Evolutionary conservation across 2,329 filamentous ascomycete species (phyloP), one percentile per base, ranked within the genome.

Genomic region (Talaromyces sp.): DNA sequence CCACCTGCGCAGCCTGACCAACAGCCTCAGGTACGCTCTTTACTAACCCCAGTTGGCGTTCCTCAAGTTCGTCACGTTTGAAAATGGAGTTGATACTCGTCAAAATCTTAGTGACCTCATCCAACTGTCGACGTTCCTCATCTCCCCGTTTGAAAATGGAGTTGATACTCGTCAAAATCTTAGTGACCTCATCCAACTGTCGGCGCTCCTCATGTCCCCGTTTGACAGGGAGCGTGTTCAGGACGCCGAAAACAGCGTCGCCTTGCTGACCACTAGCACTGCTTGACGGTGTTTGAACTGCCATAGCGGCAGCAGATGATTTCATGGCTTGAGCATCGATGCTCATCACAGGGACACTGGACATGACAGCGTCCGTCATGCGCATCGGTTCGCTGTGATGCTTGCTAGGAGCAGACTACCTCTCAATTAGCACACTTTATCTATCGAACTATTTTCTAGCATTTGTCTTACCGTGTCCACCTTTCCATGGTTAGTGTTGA

Each of bases 351-450:
- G 52, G 36, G 5, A 51, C 21, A 5, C 28, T 35, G 11, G 53
- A 51, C 19, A 43, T 45, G 19, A 36, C 15, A 5, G 53, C 31
- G 8, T 35, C 19, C 15, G 46, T 53, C 53, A 39, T 40, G 45
- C 48, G 58, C 53, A 60, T 56, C 8, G 58, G 58, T 28, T 56
- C 53, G 33, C 58, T 55, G 10, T 60, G 52, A 33, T 60, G 58
- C 40, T 53, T 45, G 21, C 31, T 21, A 8, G 51, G 57, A 25
- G 35, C 6, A 15, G 53, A 25, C 53, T 55, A 36, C 9, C 5
- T 28, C 45, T 35, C 43, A 17, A 31, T 46, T n/a, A 46, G 43
- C 1, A 1, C 3, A 21, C 8, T 17, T 46, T 15, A 35, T 6
- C 28, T 25, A 5, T 10, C 2, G 8, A 1, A 2, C 5, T 19